Base-by-base conservation (phyloP, 2,329 filamentous ascomycete species). In the Trichoderma pleuroti region DNA sequence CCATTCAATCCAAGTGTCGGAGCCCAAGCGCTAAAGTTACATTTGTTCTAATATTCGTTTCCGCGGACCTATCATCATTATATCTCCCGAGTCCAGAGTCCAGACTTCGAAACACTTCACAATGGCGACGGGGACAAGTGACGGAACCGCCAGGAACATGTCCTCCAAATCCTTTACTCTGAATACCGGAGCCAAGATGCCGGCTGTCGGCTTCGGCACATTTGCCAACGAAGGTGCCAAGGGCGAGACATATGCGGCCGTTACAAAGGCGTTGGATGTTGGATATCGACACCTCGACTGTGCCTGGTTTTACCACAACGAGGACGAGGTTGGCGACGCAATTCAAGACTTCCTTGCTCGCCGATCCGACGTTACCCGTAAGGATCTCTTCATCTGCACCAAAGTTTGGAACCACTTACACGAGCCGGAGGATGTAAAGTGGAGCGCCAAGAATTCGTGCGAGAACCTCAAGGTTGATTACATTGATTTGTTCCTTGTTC, bases 401-500 rank as follows among this genome's bases (percentile, higher is more conserved):
- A 97, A 96, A 86, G 88, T 95, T 68, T 88, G 93, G 85, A 94
- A 94, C 86, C 86, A 90, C 64, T 92, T 90, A 87, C 92, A 94
- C 82, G 89, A 91, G 82, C 65, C 65, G 18, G 65, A 68, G 54
- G 86, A 87, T 72, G 90, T 91, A 32, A 81, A 84, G 49, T 87
- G 90, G 77, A 90, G 86, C 28, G 83, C 92, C 70, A 84, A 87
- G 71, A 81, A 82, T 67, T 90, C 88, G 12, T 83, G 92, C 71
- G 84, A 87, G 78, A 86, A 85, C 74, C 83, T 92, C 21, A 87
- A 87, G 57, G 84, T 84, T 21, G 87, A 90, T 75, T 92, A 92
- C 75, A 84, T 93, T 72, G 91, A 92, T 78, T 82, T 92, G 62
- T 92, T 91, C 79, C 84, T 92, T 57, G 91, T 92, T 81, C 90